Conservation (phyloP, 2,329 filamentous ascomycete species). For the Xylariaceae sp. region DNA sequence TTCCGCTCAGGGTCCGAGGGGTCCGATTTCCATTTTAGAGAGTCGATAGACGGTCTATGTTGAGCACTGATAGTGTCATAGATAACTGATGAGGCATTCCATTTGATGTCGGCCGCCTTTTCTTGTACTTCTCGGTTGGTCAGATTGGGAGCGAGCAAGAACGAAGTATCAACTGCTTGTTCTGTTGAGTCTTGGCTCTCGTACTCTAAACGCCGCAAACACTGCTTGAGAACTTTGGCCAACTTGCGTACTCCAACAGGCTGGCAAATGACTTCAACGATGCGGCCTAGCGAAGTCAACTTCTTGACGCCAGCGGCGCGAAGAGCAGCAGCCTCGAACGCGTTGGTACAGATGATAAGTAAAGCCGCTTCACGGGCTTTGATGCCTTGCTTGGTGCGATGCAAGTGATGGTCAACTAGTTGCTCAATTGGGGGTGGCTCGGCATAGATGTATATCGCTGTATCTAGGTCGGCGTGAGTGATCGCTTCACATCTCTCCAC, state of each 20-base stretch:
- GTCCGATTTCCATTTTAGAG: slow-evolving; percentile 20
- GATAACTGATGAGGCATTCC: slow-evolving; percentile 12
- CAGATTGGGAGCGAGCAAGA: background rate
- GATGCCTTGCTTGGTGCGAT: slow-evolving; percentile 10
- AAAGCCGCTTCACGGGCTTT: slow-evolving; percentile 15
- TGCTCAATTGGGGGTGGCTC: slow-evolving; percentile 22
- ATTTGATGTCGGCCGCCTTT: slow-evolving; percentile 1
- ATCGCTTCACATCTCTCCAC: slow-evolving; percentile 12
- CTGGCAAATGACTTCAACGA: slow-evolving; percentile 22
- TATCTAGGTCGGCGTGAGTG: slow-evolving; percentile 12
- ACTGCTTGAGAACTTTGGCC: slow-evolving; percentile 19
- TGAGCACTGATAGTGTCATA: slow-evolving; percentile 9
- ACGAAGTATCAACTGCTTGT: too few relatives aligned
- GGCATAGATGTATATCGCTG: slow-evolving; percentile 19
- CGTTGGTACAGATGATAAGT: slow-evolving; percentile 22
- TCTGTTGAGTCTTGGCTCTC: background rate
- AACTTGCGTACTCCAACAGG: slow-evolving; percentile 21
- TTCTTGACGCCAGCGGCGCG: slow-evolving; percentile 19
- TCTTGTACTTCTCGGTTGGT: background rate
- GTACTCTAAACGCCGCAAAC: slow-evolving; percentile 15
- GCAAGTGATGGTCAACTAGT: slow-evolving; percentile 13
- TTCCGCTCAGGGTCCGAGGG: background rate
- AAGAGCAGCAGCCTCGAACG: slow-evolving; percentile 22
- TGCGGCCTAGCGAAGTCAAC: slow-evolving; percentile 17
- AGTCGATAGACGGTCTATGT: slow-evolving; percentile 16